Base-by-base conservation (phyloP, 345 rosid genomes). In the Eucalyptus curtisii region DNA sequence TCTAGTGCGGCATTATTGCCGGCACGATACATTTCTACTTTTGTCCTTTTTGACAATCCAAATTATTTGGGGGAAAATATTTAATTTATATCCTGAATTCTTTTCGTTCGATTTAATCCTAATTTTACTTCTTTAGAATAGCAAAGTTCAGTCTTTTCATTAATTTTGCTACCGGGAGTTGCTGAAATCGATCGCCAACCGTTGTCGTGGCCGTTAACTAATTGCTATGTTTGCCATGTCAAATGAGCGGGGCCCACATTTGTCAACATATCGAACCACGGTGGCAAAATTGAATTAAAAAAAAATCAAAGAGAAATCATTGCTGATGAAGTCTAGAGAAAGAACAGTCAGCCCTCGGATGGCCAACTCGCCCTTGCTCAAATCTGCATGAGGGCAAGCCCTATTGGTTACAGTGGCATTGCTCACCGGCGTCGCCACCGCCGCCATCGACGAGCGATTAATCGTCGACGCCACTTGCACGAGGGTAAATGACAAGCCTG, bases 231-330 rank as follows among this genome's bases (percentile, higher is more conserved):
- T 7, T 7, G 20, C 76, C 20, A n/a, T 16, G 33, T n/a, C 76
- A 64, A 64, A 64, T 14, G 17, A n/a, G 76, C 37, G 1, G 40
- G 20, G 10, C 76, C 76, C 76, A n/a, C 76, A 64, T 14, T n/a
- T 7, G 37, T 64, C 19, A 20, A 64, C 20, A 64, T 64, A 33
- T n/a, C 37, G 4, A 64, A n/a, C 19, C 37, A n/a, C 5, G 2
- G 9, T 0, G 9, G 37, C 76, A 2, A 64, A 64, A 64, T 64
- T 30, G 5, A 64, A 7, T 0, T 55, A 2, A 13, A 64, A 37
- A 37, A 64, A 14, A 64, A 4, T 64, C 20, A 15, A 64, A 64
- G 20, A n/a, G 10, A 64, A 30, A n/a, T 52, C 55, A 64, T n/a
- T 15, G 14, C 14, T n/a, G 40, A 16, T 4, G 20, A n/a, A n/a